phyloP scores from a whole-genome alignment of 176 grass and related monocot genomes.

The Ananas comosus region DNA sequence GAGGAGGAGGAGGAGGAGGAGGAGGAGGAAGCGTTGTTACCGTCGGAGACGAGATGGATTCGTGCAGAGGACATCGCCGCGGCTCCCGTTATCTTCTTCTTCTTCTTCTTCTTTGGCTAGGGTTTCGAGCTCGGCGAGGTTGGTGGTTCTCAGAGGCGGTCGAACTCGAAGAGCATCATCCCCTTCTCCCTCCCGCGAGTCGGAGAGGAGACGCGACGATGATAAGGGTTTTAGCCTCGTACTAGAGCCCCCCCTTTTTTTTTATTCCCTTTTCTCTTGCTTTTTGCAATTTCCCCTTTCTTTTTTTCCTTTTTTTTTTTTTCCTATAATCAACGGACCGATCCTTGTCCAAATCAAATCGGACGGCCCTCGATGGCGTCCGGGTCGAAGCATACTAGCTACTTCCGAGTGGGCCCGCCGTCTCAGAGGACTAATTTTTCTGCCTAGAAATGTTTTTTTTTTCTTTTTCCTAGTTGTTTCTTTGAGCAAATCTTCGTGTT shows the following conservation, averaged over 20 bases:
- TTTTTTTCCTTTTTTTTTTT: too few relatives aligned
- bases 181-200: neutral
- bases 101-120: too few relatives aligned
- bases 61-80: neutral
- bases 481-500: too few relatives aligned
- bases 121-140: neutral
- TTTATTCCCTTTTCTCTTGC: neutral
- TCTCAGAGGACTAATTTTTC: too few relatives aligned
- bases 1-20: constrained; percentile 2
- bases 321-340: too few relatives aligned
- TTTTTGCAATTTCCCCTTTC: neutral
- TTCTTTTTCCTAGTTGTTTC: too few relatives aligned
- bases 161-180: neutral
- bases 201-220: neutral
- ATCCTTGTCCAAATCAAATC: too few relatives aligned
- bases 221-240: neutral
- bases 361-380: too few relatives aligned
- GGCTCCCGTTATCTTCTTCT: neutral
- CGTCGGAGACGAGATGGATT: neutral
- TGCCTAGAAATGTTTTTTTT: too few relatives aligned
- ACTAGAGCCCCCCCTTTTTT: neutral
- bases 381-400: too few relatives aligned
- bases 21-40: neutral
- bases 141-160: neutral
- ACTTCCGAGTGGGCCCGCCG: too few relatives aligned